Evolutionary conservation across 352 stramenopile species (phyloP), one percentile per base, ranked within the genome.

Genomic region (Thalassiosira delicatula): DNA sequence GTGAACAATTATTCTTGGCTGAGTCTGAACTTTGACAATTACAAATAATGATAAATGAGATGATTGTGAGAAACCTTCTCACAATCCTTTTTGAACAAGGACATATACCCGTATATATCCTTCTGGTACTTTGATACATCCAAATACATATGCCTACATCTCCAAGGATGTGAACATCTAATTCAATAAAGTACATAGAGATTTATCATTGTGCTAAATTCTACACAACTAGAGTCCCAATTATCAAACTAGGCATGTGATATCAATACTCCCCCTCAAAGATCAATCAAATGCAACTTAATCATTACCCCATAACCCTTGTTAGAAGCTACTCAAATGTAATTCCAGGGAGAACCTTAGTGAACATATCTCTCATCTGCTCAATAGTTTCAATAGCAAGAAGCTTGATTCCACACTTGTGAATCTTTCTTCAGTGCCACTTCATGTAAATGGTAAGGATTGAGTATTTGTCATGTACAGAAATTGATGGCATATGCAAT

Each of bases 331-430:
- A 59, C 23, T 59, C 49, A 59, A 59, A 59, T 2, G 17, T 27
- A 32, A 23, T 3, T 3, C n/a, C 9, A n/a, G 49, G 3, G n/a
- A 59, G 32, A 7, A 19, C 21, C 21, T 59, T 59, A 8, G 49
- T 59, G 32, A 59, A 59, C 3, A 59, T 59, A 30, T 59, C 49
- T 32, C 49, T 5, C 17, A 27, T 14, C 19, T 68, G 32, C 32
- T 68, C 59, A 5, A 30, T 27, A 29, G 59, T 68, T 11, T 68
- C 21, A 29, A 68, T 68, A n/a, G 27, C 42, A 2, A 51, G n/a
- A 1, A 68, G 14, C 19, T 68, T 25, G 21, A 68, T 53, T 68
- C 59, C 59, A n/a, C 59, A 2, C 14, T 68, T 68, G 5, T 14
- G 14, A 29, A 53, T 51, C 32, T 68, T n/a, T n/a, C 53, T 33